A percentile compares a stretch with the other conserved stretches of the same genome.
Conservation (phyloP, 148 eudicot species). For the Spergularia bocconei region DNA sequence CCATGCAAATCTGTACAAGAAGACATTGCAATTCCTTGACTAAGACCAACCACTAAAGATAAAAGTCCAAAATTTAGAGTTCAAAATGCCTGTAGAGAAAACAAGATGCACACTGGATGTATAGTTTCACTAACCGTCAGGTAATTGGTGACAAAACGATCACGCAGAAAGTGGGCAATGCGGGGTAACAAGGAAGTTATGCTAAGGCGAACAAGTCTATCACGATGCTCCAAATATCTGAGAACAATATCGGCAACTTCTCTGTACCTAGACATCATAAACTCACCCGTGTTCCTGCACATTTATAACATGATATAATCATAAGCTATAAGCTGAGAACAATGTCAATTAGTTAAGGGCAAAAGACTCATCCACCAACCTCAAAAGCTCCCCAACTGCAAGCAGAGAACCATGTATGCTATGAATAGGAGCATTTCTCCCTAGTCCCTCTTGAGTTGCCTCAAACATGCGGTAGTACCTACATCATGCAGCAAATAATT, state of each 20-base stretch:
- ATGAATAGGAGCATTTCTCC: conserved; percentile 87
- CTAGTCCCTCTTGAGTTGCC: conserved; percentile 96
- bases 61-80: neutral
- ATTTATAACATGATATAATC: neutral
- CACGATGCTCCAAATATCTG: conserved; percentile 91
- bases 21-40: conserved; percentile 1
- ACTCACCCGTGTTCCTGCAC: conserved; percentile 93
- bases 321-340: conserved; percentile 1
- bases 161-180: conserved; percentile 96
- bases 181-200: conserved; percentile 96
- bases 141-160: conserved; percentile 93
- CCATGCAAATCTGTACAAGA: conserved; percentile 78
- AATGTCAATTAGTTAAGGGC: neutral
- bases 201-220: conserved; percentile 97
- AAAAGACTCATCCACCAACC: conserved; percentile 42
- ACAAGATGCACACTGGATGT: neutral
- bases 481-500: conserved; percentile 19
- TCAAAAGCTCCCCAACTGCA: conserved; percentile 93
- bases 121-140: conserved; percentile 58
- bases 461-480: conserved; percentile 99
- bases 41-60: neutral
- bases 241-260: conserved; percentile 98
- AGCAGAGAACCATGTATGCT: conserved; percentile 98
- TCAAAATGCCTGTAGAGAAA: conserved; percentile 3
- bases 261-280: conserved; percentile 98